Conservation (phyloP, 176 grass and related monocot species). For the Aegilops speltoides region DNA sequence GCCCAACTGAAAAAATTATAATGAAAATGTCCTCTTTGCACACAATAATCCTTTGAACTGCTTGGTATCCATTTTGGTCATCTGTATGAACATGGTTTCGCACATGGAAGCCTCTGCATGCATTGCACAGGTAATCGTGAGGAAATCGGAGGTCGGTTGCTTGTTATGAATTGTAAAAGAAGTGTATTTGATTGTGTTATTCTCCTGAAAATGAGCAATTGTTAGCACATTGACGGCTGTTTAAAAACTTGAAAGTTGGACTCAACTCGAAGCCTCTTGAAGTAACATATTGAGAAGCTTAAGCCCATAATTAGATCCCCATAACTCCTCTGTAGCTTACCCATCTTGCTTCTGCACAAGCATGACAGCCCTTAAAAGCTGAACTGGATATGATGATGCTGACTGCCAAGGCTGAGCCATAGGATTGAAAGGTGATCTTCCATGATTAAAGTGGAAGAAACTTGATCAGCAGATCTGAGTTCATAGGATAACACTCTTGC, state of each 20-base stretch:
- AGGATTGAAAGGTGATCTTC: background rate
- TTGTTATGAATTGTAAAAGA: background rate
- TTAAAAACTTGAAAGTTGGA: background rate
- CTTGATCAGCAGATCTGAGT: background rate
- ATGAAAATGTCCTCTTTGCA: background rate
- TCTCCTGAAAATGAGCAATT: background rate
- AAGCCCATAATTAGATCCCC: constrained; percentile 3
- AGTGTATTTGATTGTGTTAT: background rate
- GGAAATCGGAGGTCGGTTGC: background rate
- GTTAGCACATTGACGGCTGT: background rate
- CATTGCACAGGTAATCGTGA: background rate
- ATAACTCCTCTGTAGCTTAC: constrained; percentile 20
- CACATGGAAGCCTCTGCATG: background rate
- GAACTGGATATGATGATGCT: constrained; percentile 17
- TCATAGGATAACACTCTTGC: constrained; percentile 5
- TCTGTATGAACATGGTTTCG: background rate
- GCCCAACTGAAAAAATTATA: background rate
- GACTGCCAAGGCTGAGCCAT: background rate
- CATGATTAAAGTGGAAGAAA: background rate
- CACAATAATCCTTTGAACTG: constrained; percentile 15
- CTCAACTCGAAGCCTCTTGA: background rate
- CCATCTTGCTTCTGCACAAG: constrained; percentile 11
- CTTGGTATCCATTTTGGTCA: background rate
- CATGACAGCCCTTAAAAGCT: background rate
- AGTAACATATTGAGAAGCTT: constrained; percentile 12